These are phyloP conservation scores for Crataegus laevigata DNA, from an alignment of 306 rosid genomes.

Conservation along the genomic window DNA sequence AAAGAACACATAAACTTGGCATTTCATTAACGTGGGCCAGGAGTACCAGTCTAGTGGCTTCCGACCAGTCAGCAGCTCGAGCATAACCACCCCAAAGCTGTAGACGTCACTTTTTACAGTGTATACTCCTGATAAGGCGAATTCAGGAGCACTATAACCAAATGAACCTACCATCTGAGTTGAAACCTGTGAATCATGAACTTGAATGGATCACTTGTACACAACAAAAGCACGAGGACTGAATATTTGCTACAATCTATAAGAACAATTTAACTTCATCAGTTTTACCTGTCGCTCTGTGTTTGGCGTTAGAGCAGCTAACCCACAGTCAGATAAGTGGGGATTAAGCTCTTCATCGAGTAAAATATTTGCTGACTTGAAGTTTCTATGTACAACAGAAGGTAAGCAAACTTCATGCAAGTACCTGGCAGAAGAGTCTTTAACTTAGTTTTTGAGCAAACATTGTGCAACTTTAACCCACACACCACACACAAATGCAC, in stretches of 20 bases:
- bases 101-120: constrained; percentile 97
- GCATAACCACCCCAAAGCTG: constrained; percentile 98
- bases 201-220: constrained; percentile 3
- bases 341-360: constrained; percentile 95
- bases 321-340: constrained; percentile 80
- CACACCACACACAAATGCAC: neutral
- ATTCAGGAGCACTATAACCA: constrained; percentile 98
- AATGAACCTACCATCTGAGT: constrained; percentile 96
- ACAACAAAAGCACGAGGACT: constrained; percentile 4
- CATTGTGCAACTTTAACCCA: neutral
- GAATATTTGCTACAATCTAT: neutral
- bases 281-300: constrained; percentile 65
- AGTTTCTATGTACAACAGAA: constrained; percentile 91
- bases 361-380: constrained; percentile 91
- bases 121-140: constrained; percentile 85
- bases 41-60: constrained; percentile 90
- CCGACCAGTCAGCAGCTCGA: constrained; percentile 90
- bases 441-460: constrained; percentile 1
- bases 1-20: neutral
- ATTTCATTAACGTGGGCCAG: constrained; percentile 1
- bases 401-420: constrained; percentile 99
- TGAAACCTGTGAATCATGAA: constrained; percentile 57
- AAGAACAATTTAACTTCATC: neutral
- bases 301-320: constrained; percentile 83
- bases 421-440: constrained; percentile 50